phyloP scores from a whole-genome alignment of 108 stramenopile species.

The Cyclotella cryptica region DNA sequence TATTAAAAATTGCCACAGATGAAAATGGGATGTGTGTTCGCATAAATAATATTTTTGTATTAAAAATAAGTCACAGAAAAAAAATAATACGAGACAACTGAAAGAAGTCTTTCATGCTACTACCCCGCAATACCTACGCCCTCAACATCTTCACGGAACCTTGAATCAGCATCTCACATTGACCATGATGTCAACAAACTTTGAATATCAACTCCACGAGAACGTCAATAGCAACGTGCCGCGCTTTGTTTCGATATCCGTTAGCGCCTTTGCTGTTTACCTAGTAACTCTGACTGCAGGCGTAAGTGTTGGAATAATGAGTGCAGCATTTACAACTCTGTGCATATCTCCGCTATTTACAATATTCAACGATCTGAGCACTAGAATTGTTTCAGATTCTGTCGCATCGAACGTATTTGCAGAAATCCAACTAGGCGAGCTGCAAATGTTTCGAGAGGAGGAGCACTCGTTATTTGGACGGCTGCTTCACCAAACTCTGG shows the following conservation, averaged over 20 bases:
- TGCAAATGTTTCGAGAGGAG: constrained; percentile 10
- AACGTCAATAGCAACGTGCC: background rate
- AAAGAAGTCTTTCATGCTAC: too few relatives aligned
- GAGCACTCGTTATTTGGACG: constrained; percentile 18
- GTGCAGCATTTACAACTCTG: constrained; percentile 14
- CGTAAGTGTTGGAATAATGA: constrained; percentile 15
- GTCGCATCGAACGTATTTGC: constrained; percentile 9
- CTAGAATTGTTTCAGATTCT: background rate
- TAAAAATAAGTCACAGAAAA: too few relatives aligned
- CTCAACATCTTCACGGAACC: too few relatives aligned
- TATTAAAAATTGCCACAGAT: too few relatives aligned
- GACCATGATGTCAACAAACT: too few relatives aligned
- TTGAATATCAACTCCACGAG: background rate
- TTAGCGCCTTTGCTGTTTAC: constrained; percentile 10
- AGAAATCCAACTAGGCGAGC: constrained; percentile 10
- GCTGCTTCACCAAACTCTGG: constrained; percentile 13
- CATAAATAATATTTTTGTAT: too few relatives aligned
- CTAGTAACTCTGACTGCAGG: constrained; percentile 9
- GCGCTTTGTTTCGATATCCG: constrained; percentile 10
- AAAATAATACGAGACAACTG: too few relatives aligned
- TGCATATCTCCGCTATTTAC: constrained; percentile 24
- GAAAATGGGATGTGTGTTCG: too few relatives aligned
- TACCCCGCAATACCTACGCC: too few relatives aligned
- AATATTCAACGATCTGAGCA: constrained; percentile 1
- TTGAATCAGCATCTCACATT: too few relatives aligned